Evolutionary conservation across 495 filamentous ascomycete species (phyloP), one percentile per base, ranked within the genome.

Genomic region (Echria macrotheca): DNA sequence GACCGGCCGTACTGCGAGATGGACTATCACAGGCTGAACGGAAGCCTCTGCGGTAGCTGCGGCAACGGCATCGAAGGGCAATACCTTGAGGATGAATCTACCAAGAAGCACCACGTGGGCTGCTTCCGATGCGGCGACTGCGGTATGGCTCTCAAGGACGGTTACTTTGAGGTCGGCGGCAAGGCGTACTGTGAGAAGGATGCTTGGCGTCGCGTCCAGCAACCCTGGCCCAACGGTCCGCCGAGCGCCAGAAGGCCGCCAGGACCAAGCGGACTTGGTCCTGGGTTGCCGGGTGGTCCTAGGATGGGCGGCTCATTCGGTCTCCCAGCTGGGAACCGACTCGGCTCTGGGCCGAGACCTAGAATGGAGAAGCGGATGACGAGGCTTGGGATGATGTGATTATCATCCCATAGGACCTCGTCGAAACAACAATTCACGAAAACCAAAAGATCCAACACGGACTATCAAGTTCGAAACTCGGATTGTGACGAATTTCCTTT

Each of bases 11-110:
- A 87, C 71, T 98, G 93, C 70, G 84, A 86, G 25, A 83, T 83
- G 26, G 90, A 98, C 66, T 98, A 98, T 61, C 93, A 98, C 67
- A 77, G 86, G 62, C 77, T 91, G 29, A 98, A 98, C 60, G 81
- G 82, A 32, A 91, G 87, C 17, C 64, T 96, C 0, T 98, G 93
- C 61, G 75, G 76, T 1, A 77, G 75, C 29, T 98, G 93, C 61
- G 78, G 87, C 57, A 67, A 66, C 12, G 93, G 93, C 9, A 97
- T 98, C 57, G 93, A 98, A 60, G 93, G 93, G 2, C 81, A 91
- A 53, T 98, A 94, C 59, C 77, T 97, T n/a, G 90, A 95, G 59
- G 95, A 90, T 10, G 82, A 85, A 33, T 68, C 76, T 35, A 67
- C 77, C 36, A 78, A 78, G 45, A 95, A 95, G 60, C 94, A 91